Percentiles rank a stretch among this genome's conserved stretches.
phyloP scores from a whole-genome alignment of 1,139 yeast species.

The Blastobotrys proliferans region DNA sequence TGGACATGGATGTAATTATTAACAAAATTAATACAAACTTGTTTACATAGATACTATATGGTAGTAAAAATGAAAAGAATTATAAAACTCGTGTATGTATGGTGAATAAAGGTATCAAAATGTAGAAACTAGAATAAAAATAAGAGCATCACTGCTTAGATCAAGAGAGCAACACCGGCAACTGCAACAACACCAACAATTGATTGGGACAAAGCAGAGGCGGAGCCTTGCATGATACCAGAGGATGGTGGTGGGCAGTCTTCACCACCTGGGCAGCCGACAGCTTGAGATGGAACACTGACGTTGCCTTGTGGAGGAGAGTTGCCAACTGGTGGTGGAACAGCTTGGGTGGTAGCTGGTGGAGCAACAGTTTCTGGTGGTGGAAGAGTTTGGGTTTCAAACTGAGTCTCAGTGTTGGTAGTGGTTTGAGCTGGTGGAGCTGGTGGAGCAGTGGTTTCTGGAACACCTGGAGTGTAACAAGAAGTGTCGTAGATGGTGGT shows the following conservation, averaged over 20 bases:
- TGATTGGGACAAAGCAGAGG: conserved; percentile 15
- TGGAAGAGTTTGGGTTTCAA: neutral
- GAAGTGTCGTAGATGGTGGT: neutral
- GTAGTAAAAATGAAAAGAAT: too few species aligned
- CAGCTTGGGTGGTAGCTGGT: conserved; percentile 1
- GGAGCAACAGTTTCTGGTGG: conserved; percentile 7
- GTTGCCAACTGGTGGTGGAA: conserved; percentile 3
- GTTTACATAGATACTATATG: too few species aligned
- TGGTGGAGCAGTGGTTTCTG: neutral
- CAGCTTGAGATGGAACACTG: conserved; percentile 1
- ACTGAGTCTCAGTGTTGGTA: conserved; percentile 4
- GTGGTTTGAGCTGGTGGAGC: conserved; percentile 9
- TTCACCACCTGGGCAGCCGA: neutral
- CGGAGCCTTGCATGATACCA: conserved; percentile 11
- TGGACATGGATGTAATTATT: too few species aligned
- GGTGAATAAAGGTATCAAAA: neutral
- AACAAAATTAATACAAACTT: too few species aligned
- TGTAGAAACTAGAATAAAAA: neutral
- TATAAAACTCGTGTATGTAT: too few species aligned
- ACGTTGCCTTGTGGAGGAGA: conserved; percentile 7
- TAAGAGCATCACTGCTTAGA: conserved; percentile 11
- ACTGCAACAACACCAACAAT: conserved; percentile 20
- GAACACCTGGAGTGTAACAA: neutral
- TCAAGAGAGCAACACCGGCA: conserved; percentile 21
- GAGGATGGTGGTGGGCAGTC: neutral